Conservation (phyloP, 768 basidiomycete species). For the Russula brevipes region DNA sequence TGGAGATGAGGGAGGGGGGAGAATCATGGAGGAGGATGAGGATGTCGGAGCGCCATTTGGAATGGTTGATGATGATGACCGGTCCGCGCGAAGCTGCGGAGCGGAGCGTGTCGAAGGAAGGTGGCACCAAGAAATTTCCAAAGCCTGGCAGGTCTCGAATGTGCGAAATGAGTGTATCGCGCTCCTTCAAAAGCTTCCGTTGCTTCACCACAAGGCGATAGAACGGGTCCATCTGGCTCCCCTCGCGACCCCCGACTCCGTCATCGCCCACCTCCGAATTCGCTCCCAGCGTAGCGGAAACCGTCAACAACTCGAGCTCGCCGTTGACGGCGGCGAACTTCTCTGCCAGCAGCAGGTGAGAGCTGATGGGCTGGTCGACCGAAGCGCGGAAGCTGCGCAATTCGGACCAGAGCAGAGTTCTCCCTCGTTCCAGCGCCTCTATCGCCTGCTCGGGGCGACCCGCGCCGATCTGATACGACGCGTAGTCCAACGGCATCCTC, state of each 20-base stretch:
- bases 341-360: neutral
- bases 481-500: neutral
- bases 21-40: neutral
- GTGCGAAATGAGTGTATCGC: neutral
- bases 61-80: neutral
- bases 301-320: constrained; percentile 1
- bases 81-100: neutral
- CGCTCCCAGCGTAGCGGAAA: neutral
- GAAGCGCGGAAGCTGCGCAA: neutral
- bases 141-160: neutral
- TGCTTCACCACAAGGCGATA: neutral
- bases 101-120: neutral
- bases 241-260: neutral
- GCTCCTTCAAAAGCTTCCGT: neutral
- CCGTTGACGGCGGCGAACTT: neutral
- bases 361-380: neutral
- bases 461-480: neutral
- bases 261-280: neutral
- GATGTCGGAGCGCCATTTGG: neutral
- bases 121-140: neutral
- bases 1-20: neutral
- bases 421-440: constrained; percentile 2
- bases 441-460: constrained; percentile 2
- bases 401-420: neutral
- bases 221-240: neutral